Conservation (phyloP, 495 filamentous ascomycete species). For the Podospora bellae-mahoneyi region DNA sequence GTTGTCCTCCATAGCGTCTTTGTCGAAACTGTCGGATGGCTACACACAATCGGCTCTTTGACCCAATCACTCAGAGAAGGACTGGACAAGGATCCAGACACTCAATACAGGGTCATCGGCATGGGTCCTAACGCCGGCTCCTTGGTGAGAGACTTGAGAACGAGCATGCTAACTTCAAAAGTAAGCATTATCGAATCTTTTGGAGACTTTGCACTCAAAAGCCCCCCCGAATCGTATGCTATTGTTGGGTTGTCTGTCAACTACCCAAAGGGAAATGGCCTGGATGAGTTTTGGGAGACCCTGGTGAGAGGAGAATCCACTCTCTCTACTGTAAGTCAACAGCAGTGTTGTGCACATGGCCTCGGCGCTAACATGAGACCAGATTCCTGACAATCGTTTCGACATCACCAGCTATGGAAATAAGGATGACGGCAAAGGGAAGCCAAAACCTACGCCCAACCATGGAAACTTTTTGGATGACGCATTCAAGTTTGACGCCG, state of each 20-base stretch:
- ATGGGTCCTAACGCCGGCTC: not conserved
- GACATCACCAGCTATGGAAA: not conserved
- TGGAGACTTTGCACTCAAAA: not conserved
- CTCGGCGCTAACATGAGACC: not conserved
- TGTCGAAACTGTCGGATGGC: not conserved
- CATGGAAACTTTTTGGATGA: constrained; percentile 17
- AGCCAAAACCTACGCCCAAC: not conserved
- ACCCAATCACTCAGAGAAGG: not conserved
- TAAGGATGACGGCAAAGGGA: not conserved
- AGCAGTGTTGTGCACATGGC: not conserved
- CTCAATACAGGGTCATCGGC: not conserved
- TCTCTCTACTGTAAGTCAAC: not conserved
- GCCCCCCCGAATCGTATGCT: not conserved
- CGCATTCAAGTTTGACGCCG: constrained; percentile 41
- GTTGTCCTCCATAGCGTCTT: not conserved
- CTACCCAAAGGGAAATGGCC: constrained; percentile 10
- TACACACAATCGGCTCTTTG: not conserved
- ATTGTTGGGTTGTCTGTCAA: constrained; percentile 19
- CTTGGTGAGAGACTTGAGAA: not conserved
- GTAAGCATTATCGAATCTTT: not conserved
- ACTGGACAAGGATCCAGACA: not conserved
- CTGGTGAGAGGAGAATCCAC: constrained; percentile 9
- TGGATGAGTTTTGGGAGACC: constrained; percentile 16
- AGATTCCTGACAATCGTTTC: not conserved
- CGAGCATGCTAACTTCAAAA: not conserved